Evolutionary conservation across 192 early-diverging fungal genomes (phyloP), one percentile per base, ranked within the genome.

Genomic region (Linnemannia zychae): DNA sequence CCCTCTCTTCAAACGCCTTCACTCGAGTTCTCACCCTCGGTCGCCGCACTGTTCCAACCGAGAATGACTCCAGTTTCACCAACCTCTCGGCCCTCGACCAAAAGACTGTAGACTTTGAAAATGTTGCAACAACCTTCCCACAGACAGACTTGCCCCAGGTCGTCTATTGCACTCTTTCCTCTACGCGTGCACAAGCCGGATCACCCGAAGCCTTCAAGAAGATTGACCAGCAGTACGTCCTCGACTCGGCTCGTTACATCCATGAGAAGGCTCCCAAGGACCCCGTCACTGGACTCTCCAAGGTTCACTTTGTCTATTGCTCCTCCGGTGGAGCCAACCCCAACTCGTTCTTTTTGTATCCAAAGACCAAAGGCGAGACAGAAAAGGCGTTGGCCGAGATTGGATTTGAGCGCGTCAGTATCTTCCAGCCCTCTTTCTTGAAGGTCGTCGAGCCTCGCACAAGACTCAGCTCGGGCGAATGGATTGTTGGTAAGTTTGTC

Each of bases 201-300:
- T 86, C 86, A 7, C 90, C 91, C 4, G 94, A 92, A 28, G 88
- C 80, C 5, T 97, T 96, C 72, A 82, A 89, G 69, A 94, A 93
- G 80, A 94, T 96, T 52, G 96, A 97, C 72, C 94, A 95, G 60
- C 92, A 93, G 72, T 96, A 97, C 72, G 92, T 94, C 16, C 72
- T 97, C 9, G 91, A 90, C 48, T 87, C 94, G 18, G 93, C 95
- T 4, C 92, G 92, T 44, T 72, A 89, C 9, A 87, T 94, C 67
- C 88, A 79, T 12, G 88, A 92, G 77, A 84, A 92, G 65, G 90
- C 93, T 16, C 86, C 88, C 24, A 79, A 77, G 31, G 66, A 85
- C 22, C 73, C 52, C 28, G 77, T 68, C n/a, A 78, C 71, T 0
- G 74, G 52, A 49, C n/a, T 76, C 20, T 76, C 79, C 40, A 88